A percentile compares a stretch with the other conserved stretches of the same genome.
These are phyloP conservation scores for Oryza glumipatula DNA, from an alignment of 176 grass and related monocot species.

Conservation along the genomic window DNA sequence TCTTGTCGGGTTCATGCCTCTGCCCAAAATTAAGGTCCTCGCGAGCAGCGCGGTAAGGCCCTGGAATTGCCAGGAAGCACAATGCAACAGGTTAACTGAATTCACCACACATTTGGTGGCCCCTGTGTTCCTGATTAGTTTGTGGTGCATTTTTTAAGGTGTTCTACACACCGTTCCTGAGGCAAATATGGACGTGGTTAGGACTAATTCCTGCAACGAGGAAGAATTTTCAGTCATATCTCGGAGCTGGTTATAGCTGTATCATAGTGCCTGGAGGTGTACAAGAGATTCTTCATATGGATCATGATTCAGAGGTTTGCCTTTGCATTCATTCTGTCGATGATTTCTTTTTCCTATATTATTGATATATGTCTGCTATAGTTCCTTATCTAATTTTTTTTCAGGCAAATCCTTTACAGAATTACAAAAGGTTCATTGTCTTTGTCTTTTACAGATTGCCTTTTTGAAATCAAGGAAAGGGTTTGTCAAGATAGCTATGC, in stretches of 20 bases:
- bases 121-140: neutral
- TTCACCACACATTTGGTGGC: neutral
- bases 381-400: neutral
- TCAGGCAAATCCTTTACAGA: neutral
- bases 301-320: conserved; percentile 72
- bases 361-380: neutral
- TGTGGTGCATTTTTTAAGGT: conserved; percentile 47
- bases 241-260: conserved; percentile 75
- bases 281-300: conserved; percentile 89
- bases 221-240: conserved; percentile 72
- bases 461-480: conserved; percentile 96
- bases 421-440: neutral
- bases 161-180: conserved; percentile 92
- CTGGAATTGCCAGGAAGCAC: neutral
- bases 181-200: conserved; percentile 93
- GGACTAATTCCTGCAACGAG: conserved; percentile 74
- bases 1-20: conserved; percentile 74
- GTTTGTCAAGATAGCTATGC: conserved; percentile 87
- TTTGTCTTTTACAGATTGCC: conserved; percentile 62
- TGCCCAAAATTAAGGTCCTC: conserved; percentile 70
- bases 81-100: neutral
- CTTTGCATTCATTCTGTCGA: neutral
- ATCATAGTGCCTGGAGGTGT: conserved; percentile 80
- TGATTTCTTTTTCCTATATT: neutral
- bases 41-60: conserved; percentile 90